These are phyloP conservation scores for Leccinum insolens DNA, from an alignment of 1,284 basidiomycete genomes.

Conservation along the genomic window DNA sequence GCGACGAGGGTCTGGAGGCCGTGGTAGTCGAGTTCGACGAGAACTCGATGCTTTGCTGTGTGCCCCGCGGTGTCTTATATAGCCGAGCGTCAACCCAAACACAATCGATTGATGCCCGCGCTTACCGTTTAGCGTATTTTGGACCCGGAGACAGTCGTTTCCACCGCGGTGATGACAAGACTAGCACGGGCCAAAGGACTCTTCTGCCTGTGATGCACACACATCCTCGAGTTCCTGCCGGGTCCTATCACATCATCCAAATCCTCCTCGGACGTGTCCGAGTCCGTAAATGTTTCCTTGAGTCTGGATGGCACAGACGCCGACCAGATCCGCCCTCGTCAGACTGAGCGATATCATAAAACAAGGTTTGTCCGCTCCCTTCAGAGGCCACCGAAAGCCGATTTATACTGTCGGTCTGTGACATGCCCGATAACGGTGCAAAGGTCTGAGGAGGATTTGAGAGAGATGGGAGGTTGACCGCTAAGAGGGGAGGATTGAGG, in stretches of 20 bases:
- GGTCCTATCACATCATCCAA: neutral
- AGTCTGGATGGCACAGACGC: neutral
- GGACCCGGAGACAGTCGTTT: neutral
- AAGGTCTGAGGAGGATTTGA: slow-evolving; percentile 12
- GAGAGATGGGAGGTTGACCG: slow-evolving; percentile 23
- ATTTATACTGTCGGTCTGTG: slow-evolving; percentile 15
- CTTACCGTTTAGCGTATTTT: slow-evolving; percentile 51
- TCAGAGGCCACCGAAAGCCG: slow-evolving; percentile 28
- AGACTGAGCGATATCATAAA: slow-evolving; percentile 24
- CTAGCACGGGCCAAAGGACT: slow-evolving; percentile 13
- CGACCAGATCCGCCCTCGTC: slow-evolving; percentile 5
- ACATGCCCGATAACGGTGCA: slow-evolving; percentile 18
- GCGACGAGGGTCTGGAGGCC: slow-evolving; percentile 65
- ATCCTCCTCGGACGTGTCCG: no score
- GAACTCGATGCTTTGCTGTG: slow-evolving; percentile 88
- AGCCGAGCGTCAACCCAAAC: neutral
- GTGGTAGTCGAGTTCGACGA: slow-evolving; percentile 62
- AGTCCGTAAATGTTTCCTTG: no score
- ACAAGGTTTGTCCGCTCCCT: slow-evolving; percentile 30
- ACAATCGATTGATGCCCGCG: no score
- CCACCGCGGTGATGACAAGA: neutral
- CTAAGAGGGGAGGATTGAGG: slow-evolving; percentile 20
- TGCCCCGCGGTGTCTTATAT: slow-evolving; percentile 89
- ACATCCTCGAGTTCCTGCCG: neutral
- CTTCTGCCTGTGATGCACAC: slow-evolving; percentile 11